These are phyloP conservation scores for Xylariaceae sp. DNA, from an alignment of 2,329 filamentous ascomycete genomes.

Conservation along the genomic window DNA sequence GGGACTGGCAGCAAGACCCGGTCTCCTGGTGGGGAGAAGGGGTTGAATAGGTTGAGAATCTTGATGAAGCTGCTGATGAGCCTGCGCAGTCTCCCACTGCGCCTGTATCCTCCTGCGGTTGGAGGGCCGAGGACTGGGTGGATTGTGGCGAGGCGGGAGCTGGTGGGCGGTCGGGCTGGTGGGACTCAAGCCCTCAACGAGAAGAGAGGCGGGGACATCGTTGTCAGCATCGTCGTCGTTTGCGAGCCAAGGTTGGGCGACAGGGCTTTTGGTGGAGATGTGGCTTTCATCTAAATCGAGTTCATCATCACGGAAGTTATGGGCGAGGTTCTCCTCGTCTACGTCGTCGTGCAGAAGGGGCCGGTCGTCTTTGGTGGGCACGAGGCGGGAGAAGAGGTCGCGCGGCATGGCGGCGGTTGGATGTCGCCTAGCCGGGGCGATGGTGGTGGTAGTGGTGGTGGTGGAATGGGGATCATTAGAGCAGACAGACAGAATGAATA, in stretches of 20 bases:
- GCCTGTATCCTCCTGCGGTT: constrained; percentile 42
- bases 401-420: constrained; percentile 38
- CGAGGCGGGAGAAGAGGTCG: constrained; percentile 46
- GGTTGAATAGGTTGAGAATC: constrained; percentile 26
- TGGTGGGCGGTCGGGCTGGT: constrained; percentile 23
- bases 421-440: not conserved
- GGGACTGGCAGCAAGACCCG: constrained; percentile 29
- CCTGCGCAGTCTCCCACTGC: constrained; percentile 53
- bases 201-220: constrained; percentile 60
- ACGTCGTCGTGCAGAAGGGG: constrained; percentile 46
- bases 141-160: constrained; percentile 15
- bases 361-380: constrained; percentile 32
- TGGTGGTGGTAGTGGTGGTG: constrained; percentile 2
- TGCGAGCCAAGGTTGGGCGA: constrained; percentile 28
- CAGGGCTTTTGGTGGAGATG: constrained; percentile 38
- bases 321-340: constrained; percentile 52
- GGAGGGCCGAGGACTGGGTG: constrained; percentile 39
- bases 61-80: constrained; percentile 48
- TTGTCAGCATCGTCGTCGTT: constrained; percentile 42
- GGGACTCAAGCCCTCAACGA: constrained; percentile 48
- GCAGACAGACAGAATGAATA: too few species aligned
- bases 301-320: constrained; percentile 49
- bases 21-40: constrained; percentile 19
- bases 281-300: constrained; percentile 42
- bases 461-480: too few species aligned